Conservation (phyloP, 2,329 filamentous ascomycete species). For the Trichoderma aggressivum region DNA sequence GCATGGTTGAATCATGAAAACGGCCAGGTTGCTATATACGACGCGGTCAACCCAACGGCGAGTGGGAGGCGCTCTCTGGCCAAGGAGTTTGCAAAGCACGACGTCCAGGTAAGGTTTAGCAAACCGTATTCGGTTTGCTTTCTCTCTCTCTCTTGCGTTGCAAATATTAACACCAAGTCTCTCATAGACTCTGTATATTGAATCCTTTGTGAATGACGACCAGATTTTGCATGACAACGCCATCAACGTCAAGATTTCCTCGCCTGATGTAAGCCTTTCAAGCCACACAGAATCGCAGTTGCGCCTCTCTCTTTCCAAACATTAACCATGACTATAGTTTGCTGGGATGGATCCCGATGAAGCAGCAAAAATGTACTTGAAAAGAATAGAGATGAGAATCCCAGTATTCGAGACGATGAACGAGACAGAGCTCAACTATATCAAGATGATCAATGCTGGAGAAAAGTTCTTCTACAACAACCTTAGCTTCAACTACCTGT, state of each 20-base stretch:
- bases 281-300: not conserved
- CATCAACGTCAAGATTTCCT: conserved; percentile 94
- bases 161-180: not conserved
- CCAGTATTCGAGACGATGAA: conserved; percentile 97
- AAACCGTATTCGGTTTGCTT: not conserved
- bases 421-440: conserved; percentile 89
- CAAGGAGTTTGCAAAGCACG: conserved; percentile 96
- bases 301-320: not conserved
- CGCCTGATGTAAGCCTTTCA: conserved; percentile 69
- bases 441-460: conserved; percentile 99
- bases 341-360: conserved; percentile 88
- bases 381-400: conserved; percentile 86
- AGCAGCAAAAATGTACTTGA: conserved; percentile 86
- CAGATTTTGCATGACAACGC: conserved; percentile 95
- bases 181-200: conserved; percentile 83
- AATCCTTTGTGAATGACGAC: conserved; percentile 91
- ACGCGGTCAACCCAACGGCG: conserved; percentile 91
- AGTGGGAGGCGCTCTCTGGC: conserved; percentile 78
- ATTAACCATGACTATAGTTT: conserved; percentile 54
- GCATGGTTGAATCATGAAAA: conserved; percentile 96
- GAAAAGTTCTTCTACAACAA: conserved; percentile 94
- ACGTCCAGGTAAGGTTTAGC: conserved; percentile 67
- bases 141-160: not conserved
- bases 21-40: conserved; percentile 96
- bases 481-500: conserved; percentile 92